These are phyloP conservation scores for Spencermartinsiella ligniputridi DNA, from an alignment of 1,139 yeast genomes.

Conservation along the genomic window DNA sequence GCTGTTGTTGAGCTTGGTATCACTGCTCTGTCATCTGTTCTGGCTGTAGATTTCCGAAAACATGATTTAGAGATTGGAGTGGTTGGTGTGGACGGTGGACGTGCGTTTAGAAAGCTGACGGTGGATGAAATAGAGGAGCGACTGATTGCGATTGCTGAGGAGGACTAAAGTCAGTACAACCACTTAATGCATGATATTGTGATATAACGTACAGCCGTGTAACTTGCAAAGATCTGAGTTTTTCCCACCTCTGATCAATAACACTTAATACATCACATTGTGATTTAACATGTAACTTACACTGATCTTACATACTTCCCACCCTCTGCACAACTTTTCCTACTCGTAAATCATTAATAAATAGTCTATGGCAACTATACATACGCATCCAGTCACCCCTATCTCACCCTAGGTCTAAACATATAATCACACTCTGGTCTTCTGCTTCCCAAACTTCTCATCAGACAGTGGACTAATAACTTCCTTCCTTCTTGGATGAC, in stretches of 20 bases:
- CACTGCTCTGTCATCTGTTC: constrained; percentile 73
- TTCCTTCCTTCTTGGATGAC: constrained; percentile 31
- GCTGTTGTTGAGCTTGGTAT: constrained; percentile 87
- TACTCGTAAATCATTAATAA: neutral
- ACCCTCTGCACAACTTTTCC: too few species aligned
- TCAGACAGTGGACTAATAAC: constrained; percentile 29
- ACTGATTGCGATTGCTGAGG: constrained; percentile 90
- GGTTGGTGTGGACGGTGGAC: constrained; percentile 49
- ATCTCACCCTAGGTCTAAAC: constrained; percentile 14
- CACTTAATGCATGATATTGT: too few species aligned
- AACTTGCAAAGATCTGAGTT: too few species aligned
- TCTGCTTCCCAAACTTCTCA: constrained; percentile 31
- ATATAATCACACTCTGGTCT: constrained; percentile 26
- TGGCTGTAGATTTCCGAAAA: constrained; percentile 91
- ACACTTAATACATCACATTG: too few species aligned
- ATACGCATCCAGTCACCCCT: neutral
- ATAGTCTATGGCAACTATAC: neutral
- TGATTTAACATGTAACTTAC: too few species aligned
- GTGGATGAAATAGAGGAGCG: constrained; percentile 93
- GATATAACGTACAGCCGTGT: too few species aligned
- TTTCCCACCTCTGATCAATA: too few species aligned
- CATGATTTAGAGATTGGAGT: constrained; percentile 92
- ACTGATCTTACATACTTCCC: too few species aligned
- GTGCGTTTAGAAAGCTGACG: constrained; percentile 58
- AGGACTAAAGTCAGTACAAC: too few species aligned